Evolutionary conservation across 805 yeast genomes (phyloP), one percentile per base, ranked within the genome.

Genomic region (Myxozyma melibiosi): DNA sequence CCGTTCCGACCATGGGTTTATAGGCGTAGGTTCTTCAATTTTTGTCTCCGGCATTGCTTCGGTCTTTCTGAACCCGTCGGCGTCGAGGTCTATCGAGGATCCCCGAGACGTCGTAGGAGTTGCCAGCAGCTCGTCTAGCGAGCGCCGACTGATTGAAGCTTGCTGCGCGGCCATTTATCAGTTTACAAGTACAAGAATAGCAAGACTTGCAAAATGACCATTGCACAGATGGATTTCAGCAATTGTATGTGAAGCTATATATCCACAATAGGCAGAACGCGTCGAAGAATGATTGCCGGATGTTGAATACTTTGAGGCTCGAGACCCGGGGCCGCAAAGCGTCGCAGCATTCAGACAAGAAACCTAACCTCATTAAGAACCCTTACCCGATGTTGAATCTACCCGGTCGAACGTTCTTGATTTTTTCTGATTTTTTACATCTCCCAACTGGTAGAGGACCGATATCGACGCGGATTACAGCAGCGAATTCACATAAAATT

Each of bases 41-140:
- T 16, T 24, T 18, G n/a, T 9, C 8, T 40, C n/a, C 22, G 11
- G 18, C 14, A 24, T 27, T n/a, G 6, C 9, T 20, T 38, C 20
- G 31, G 14, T 9, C 22, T 31, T 8, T 16, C 13, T 18, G 27
- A 28, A 25, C 13, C 37, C n/a, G 8, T 24, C 14, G 9, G 22
- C 50, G 4, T 28, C 30, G 5, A 25, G 16, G 25, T 55, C 58
- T 13, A 55, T 13, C 11, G 58, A 55, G 9, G 51, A 38, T 7
- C 48, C 51, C 5, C 55, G 41, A 14, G 56, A 56, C 18, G 56
- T 24, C 44, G 50, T 51, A 8, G 56, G 53, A 5, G 60, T 56
- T 9, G 38, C 56, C 7, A 56, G 42, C 6, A 40, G 39, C 24
- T 45, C 53, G 25, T 49, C 54, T n/a, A 13, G 13, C 5, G 47